Evolutionary conservation across 2,329 filamentous ascomycete species (phyloP), one percentile per base, ranked within the genome.

Genomic region (Aspergillus hortae): DNA sequence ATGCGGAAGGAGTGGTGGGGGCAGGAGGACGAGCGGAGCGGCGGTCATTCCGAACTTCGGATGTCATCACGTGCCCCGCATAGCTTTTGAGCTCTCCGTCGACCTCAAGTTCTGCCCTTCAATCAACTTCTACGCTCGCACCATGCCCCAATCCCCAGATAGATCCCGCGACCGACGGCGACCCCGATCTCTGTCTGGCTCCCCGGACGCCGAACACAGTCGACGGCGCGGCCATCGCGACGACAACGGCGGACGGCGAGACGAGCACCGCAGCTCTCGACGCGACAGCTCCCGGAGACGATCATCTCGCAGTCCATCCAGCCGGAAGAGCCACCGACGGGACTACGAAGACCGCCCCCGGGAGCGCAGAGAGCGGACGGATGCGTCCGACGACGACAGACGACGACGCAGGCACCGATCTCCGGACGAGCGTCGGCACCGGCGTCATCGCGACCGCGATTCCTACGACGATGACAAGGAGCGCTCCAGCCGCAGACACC

Each of bases 341-440:
- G 59, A 69, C 27, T 51, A 56, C 21, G 56, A 60, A 14, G 55
- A 56, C 21, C 58, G 55, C 19, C 58, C 56, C 11, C 60, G 60
- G 17, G 60, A 62, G 21, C 62, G 61, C 41, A 57, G 58, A 36
- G 64, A 66, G 15, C 60, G 56, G 41, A 62, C 57, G 19, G 56
- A 59, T 25, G 61, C 54, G 46, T 52, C 55, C 17, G 60, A 63
- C n/a, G 61, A 66, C 27, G 60, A 64, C 46, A 62, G 57, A 23
- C 61, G 59, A 52, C 60, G 61, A 53, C 64, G 59, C 46, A 61
- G 61, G 50, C 58, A 64, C 44, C 58, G 54, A 49, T 69, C 64
- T 14, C 61, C 59, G 27, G 59, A 61, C 45, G 59, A 61, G 17
- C 56, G 62, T 36, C 60, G 62, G 25, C 56, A 64, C 46, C 59